Base-by-base conservation (phyloP, 1,284 basidiomycete genomes). In the Pterulicium gracile region DNA sequence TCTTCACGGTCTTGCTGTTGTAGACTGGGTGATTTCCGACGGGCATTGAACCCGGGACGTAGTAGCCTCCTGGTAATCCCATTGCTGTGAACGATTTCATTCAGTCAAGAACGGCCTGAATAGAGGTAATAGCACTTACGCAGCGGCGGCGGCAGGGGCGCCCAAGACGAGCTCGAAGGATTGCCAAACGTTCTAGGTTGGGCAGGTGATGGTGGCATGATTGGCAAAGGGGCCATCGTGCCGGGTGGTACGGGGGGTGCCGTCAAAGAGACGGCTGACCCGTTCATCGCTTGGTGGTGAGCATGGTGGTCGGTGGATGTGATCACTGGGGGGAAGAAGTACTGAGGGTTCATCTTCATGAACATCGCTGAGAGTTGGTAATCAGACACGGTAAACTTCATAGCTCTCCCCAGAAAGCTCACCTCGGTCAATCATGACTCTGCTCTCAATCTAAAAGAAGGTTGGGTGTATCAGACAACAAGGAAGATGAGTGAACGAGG, bases 381-480 rank as follows among this genome's bases (percentile, higher is more conserved):
- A 13, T 47, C 18, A 51, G 24, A 24, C 17, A 32, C 14, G 4
- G 41, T 22, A 21, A 45, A n/a, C 42, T 34, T 20, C 14, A 24
- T 5, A 14, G 17, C 2, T 2, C 24, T 15, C 24, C 14, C n/a
- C 24, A 20, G 2, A 47, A 44, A 43, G 56, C 59, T 24, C 51
- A 72, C 72, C 67, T 55, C 72, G 57, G 52, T 79, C 77, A 35
- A 80, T 58, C 72, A 81, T 79, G 43, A 78, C 67, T 13, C 77
- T 58, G 40, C 70, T 62, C 44, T 56, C 61, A 34, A 72, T 63
- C 67, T 70, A 27, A 17, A 47, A 32, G 36, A 19, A 51, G 24
- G 35, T 42, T 49, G 47, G 44, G 49, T n/a, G 15, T 24, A 13
- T 42, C 32, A 48, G 43, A 24, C 48, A 45, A 39, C 24, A 19